phyloP scores from a whole-genome alignment of 306 rosid species.

The Citrullus mucosospermus region DNA sequence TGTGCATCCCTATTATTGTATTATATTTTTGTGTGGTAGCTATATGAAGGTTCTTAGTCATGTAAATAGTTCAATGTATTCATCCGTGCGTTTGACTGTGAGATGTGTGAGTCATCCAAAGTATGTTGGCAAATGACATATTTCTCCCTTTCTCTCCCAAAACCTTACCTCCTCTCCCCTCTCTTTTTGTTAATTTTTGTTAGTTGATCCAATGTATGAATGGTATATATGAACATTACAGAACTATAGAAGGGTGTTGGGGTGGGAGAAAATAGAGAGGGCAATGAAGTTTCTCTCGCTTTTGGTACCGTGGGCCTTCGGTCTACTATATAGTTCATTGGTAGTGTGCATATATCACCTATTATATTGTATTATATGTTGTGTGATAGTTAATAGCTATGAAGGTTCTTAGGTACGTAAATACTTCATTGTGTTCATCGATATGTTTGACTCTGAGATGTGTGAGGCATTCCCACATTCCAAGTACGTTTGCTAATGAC shows the following conservation, averaged over 20 bases:
- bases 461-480: neutral
- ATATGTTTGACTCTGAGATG: neutral
- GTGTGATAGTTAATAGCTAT: too few species aligned
- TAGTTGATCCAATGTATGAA: too few species aligned
- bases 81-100: neutral
- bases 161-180: neutral
- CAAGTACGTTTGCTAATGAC: neutral
- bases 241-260: neutral
- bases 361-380: neutral
- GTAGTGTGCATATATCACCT: neutral
- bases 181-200: neutral
- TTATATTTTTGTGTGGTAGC: neutral
- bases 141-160: neutral
- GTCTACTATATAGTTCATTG: neutral
- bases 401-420: too few species aligned
- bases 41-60: neutral
- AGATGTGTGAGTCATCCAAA: neutral
- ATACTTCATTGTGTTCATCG: neutral
- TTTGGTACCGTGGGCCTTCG: neutral
- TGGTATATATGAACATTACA: too few species aligned
- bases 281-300: neutral
- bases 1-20: neutral
- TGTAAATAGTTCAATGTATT: neutral
- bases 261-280: neutral
- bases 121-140: neutral